Evolutionary conservation across 1,139 yeast species (phyloP).

Genomic region (Yamadazyma taylorii): DNA sequence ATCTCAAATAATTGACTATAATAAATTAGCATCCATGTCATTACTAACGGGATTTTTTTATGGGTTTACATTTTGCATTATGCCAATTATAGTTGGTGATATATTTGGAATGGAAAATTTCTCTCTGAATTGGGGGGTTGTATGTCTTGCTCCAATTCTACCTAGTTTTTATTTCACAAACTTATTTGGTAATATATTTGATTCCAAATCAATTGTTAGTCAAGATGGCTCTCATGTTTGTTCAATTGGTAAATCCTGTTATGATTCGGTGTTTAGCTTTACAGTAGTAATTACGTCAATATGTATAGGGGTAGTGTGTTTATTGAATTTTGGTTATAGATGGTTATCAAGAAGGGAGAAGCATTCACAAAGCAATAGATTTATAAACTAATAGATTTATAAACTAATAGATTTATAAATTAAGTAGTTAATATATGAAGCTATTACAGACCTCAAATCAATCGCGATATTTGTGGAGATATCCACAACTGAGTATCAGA

Average conservation of each 20-base stretch:
- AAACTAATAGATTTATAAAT: too few relatives aligned
- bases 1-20: conserved; percentile 24
- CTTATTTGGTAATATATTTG: conserved; percentile 54
- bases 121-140: conserved; percentile 59
- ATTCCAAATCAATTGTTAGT: conserved; percentile 33
- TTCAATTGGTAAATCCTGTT: conserved; percentile 42
- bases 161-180: conserved; percentile 53
- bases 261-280: conserved; percentile 38
- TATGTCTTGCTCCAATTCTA: conserved; percentile 52
- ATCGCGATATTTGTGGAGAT: too few relatives aligned
- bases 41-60: conserved; percentile 53
- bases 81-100: conserved; percentile 61
- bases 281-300: conserved; percentile 32
- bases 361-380: background rate
- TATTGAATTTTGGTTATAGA: conserved; percentile 26
- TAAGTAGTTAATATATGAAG: too few relatives aligned
- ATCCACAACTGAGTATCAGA: too few relatives aligned
- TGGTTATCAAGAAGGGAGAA: conserved; percentile 5
- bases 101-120: conserved; percentile 55
- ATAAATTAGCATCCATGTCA: conserved; percentile 38
- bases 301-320: conserved; percentile 22
- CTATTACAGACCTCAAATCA: too few relatives aligned
- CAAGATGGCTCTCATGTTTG: conserved; percentile 28
- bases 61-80: conserved; percentile 57
- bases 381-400: too few relatives aligned